A percentile compares a stretch with the other conserved stretches of the same genome.
Evolutionary conservation across 805 yeast species (phyloP).

Genomic region (Yarrowia deformans): DNA sequence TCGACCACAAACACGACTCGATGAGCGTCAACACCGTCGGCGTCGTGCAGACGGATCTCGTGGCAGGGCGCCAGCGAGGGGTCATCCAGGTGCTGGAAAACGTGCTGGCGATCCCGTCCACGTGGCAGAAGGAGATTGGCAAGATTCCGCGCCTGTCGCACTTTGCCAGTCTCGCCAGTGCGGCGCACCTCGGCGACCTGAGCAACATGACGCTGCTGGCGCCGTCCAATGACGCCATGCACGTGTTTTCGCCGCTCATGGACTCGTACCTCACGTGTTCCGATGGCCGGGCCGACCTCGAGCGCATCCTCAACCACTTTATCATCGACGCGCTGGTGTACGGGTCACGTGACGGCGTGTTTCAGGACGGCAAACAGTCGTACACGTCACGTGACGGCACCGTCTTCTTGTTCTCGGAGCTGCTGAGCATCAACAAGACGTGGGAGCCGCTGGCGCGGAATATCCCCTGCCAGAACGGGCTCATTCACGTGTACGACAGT

Average conservation of each 20-base stretch:
- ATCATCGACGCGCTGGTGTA: slow-evolving; percentile 54
- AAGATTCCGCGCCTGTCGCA: neutral
- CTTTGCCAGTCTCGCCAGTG: slow-evolving; percentile 8
- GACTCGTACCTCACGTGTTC: slow-evolving; percentile 53
- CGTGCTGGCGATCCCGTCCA: slow-evolving; percentile 16
- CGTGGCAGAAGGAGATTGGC: slow-evolving; percentile 23
- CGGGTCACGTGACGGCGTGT: slow-evolving; percentile 34
- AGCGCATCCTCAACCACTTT: slow-evolving; percentile 51
- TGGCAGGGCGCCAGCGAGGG: slow-evolving; percentile 68
- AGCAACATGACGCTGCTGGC: slow-evolving; percentile 31
- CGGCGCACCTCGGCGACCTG: neutral
- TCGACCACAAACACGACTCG: slow-evolving; percentile 1
- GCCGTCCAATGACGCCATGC: slow-evolving; percentile 54
- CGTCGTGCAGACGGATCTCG: slow-evolving; percentile 65
- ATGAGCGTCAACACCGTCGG: slow-evolving; percentile 46
- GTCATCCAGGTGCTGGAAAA: slow-evolving; percentile 62
- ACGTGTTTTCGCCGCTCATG: slow-evolving; percentile 55
- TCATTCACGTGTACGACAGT: slow-evolving; percentile 58
- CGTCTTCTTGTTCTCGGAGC: slow-evolving; percentile 49
- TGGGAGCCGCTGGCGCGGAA: slow-evolving; percentile 53
- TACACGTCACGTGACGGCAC: slow-evolving; percentile 43
- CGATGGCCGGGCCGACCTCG: slow-evolving; percentile 42
- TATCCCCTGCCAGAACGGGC: slow-evolving; percentile 56
- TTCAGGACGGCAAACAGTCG: too few species aligned
- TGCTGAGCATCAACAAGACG: slow-evolving; percentile 51